Percentiles rank a stretch among this genome's conserved stretches.
Evolutionary conservation across 2,329 filamentous ascomycete genomes (phyloP).

Genomic region (Proliferodiscus dingleyae): DNA sequence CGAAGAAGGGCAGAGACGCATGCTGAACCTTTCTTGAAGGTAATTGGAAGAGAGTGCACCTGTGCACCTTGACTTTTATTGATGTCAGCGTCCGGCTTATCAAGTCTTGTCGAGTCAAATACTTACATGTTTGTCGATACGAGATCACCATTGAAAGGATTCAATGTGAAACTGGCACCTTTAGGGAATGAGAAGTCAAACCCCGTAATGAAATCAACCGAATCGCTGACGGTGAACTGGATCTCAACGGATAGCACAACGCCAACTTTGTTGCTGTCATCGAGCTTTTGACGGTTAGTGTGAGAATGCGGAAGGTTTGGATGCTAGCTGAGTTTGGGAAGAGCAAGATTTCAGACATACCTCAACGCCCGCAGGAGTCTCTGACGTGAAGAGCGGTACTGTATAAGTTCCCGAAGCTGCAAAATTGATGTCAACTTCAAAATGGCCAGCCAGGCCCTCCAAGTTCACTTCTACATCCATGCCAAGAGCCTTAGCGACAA

Average conservation of each 20-base stretch:
- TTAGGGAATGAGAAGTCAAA: slow-evolving; percentile 12
- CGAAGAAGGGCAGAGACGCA: slow-evolving; percentile 10
- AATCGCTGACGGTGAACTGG: slow-evolving; percentile 2
- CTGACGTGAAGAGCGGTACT: slow-evolving; percentile 7
- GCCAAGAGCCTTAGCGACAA: slow-evolving; percentile 9
- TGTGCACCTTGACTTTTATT: not conserved
- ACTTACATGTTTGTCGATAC: slow-evolving; percentile 12
- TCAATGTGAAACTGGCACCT: slow-evolving; percentile 7
- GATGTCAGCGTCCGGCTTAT: not conserved
- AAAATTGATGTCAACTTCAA: slow-evolving; percentile 15
- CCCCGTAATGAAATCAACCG: slow-evolving; percentile 11
- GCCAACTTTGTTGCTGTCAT: slow-evolving; percentile 6
- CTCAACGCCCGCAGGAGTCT: slow-evolving; percentile 2
- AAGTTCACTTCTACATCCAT: slow-evolving; percentile 8
- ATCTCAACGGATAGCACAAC: slow-evolving; percentile 10
- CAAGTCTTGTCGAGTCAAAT: not conserved
- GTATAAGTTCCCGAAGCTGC: slow-evolving; percentile 7
- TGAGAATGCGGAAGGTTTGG: not conserved
- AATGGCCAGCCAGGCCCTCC: slow-evolving; percentile 11
- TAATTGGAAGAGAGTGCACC: slow-evolving; percentile 6
- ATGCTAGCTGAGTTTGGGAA: no score
- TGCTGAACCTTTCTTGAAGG: slow-evolving; percentile 9
- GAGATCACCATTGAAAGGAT: slow-evolving; percentile 10
- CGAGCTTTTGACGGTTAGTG: not conserved
- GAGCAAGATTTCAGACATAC: not conserved